phyloP scores from a whole-genome alignment of 2,329 filamentous ascomycete species.

The Erysiphe neolycopersici region DNA sequence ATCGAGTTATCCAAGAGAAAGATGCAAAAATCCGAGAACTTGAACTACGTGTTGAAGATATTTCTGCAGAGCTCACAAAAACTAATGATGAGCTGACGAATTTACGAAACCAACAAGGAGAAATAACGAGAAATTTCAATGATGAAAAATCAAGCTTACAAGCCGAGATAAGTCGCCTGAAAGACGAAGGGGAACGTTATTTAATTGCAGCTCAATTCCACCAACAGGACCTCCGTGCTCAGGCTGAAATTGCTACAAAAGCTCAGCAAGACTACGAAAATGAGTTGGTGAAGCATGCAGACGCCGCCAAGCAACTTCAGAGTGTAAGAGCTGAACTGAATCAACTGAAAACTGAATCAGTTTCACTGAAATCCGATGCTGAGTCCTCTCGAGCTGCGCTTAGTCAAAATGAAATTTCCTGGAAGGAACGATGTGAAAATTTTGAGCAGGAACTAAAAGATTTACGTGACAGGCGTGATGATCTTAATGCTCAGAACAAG shows the following conservation, averaged over 20 bases:
- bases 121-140: slow-evolving; percentile 41
- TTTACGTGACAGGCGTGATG: slow-evolving; percentile 51
- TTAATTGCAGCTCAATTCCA: slow-evolving; percentile 58
- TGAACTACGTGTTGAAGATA: slow-evolving; percentile 57
- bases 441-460: slow-evolving; percentile 69
- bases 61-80: slow-evolving; percentile 53
- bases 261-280: slow-evolving; percentile 90
- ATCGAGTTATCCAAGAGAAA: slow-evolving; percentile 48
- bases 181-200: slow-evolving; percentile 60
- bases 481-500: slow-evolving; percentile 70
- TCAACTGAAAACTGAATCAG: slow-evolving; percentile 51
- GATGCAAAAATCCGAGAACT: slow-evolving; percentile 57
- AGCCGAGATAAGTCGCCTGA: slow-evolving; percentile 52
- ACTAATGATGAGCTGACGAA: slow-evolving; percentile 62
- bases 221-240: slow-evolving; percentile 73
- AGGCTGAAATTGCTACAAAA: slow-evolving; percentile 77
- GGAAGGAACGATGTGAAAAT: slow-evolving; percentile 54
- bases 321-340: slow-evolving; percentile 57
- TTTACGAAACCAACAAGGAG: slow-evolving; percentile 55
- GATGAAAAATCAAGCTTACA: slow-evolving; percentile 64
- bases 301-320: slow-evolving; percentile 71
- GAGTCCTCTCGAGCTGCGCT: slow-evolving; percentile 64
- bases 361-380: slow-evolving; percentile 50
- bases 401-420: slow-evolving; percentile 59
- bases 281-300: slow-evolving; percentile 82